These are phyloP conservation scores for Papiliotrema fonsecae DNA, from an alignment of 1,284 basidiomycete species.

Conservation along the genomic window DNA sequence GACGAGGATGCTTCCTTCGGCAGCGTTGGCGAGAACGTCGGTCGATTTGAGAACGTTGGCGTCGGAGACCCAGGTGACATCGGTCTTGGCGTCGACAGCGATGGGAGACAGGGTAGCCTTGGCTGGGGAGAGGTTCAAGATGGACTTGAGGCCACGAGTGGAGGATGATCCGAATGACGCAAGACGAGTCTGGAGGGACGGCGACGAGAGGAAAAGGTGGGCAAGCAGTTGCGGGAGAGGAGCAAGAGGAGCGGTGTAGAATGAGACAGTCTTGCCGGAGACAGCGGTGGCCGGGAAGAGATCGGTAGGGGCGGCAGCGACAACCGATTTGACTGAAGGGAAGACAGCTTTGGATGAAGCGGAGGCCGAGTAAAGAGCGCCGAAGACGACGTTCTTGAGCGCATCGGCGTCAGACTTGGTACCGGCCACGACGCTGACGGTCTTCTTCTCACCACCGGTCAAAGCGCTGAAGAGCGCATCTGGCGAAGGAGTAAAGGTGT, in stretches of 20 bases:
- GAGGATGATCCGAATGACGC: slow-evolving; percentile 43
- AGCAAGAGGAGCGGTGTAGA: slow-evolving; percentile 44
- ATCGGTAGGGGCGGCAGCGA: slow-evolving; percentile 21
- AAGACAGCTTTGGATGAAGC: slow-evolving; percentile 36
- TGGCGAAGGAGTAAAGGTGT: slow-evolving; percentile 35
- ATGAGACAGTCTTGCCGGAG: slow-evolving; percentile 46
- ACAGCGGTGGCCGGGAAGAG: slow-evolving; percentile 17
- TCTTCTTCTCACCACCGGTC: slow-evolving; percentile 25
- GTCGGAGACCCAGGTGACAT: slow-evolving; percentile 48
- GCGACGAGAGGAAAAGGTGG: slow-evolving; percentile 48
- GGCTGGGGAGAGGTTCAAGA: slow-evolving; percentile 38
- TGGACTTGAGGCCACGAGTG: slow-evolving; percentile 45
- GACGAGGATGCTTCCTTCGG: slow-evolving; percentile 42
- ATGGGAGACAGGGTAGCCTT: slow-evolving; percentile 14
- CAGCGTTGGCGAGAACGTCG: slow-evolving; percentile 39
- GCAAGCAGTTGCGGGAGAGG: slow-evolving; percentile 45
- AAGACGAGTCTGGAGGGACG: slow-evolving; percentile 37
- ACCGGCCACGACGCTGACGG: slow-evolving; percentile 33
- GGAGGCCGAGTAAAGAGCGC: slow-evolving; percentile 42
- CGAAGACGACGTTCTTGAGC: slow-evolving; percentile 37
- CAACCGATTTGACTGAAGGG: slow-evolving; percentile 39
- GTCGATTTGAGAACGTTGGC: slow-evolving; percentile 44
- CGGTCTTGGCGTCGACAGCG: slow-evolving; percentile 19
- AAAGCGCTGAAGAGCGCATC: slow-evolving; percentile 33
- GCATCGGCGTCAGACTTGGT: slow-evolving; percentile 38